Base-by-base conservation (phyloP, 2,329 filamentous ascomycete species). In the Bisporella sp. region DNA sequence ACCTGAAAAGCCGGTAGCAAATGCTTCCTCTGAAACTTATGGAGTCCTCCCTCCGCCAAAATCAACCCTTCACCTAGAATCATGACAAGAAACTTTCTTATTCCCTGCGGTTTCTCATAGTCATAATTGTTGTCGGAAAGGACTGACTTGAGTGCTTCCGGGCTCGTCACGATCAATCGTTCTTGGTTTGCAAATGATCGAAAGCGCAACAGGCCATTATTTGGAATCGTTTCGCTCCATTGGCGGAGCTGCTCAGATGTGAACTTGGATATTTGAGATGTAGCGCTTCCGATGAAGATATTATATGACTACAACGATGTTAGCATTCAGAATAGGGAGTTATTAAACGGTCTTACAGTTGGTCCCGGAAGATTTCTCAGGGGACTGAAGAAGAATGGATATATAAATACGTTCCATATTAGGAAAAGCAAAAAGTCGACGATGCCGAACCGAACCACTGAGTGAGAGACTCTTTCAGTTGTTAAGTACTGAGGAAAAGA, bases 1-100 rank as follows among this genome's bases (percentile, higher is more conserved):
- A 89, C 92, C 30, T 81, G 76, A 64, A 96, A 96, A 1, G 88
- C 87, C 0, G 89, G 89, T 68, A 84, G 79, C 28, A 95, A 75
- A 53, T 84, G 81, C 64, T 86, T 90, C 40, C 90, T 32, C 12
- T 89, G 85, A 60, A 81, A 73, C 70, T 86, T 92, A 68, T 96
- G 91, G 60, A 90, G 86, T 11, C 92, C 87, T 11, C 90, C 90
- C 67, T 96, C 90, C 0, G 84, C 79, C 4, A 71, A 71, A 33
- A 96, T 69, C 7, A 90, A 70, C 6, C 87, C 87, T 9, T 83
- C 70, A 5, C 88, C 85, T 5, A 92, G 71, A 33, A 90, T 73
- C 13, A 78, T 73, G 1, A 75, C 77, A 4, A 92, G 70, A 1
- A 76, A 74, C 41, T 69, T 69, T 28, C 79, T 71, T 12, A 87